Evolutionary conservation across 192 early-diverging fungal genomes (phyloP).

Genomic region (Coemansia sp.): DNA sequence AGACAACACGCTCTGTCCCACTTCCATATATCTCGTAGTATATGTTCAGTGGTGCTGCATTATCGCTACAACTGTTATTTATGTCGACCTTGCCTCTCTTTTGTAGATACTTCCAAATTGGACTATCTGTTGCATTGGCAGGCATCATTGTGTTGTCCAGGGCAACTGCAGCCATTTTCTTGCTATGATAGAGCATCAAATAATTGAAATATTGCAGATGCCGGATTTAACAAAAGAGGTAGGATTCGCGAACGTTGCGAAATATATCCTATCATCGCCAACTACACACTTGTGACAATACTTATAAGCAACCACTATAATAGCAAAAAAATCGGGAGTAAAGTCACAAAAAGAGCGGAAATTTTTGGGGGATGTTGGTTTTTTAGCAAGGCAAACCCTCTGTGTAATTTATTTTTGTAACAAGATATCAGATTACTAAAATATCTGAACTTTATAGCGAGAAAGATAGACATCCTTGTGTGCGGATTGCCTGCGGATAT

Average conservation of each 20-base stretch:
- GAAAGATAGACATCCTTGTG: too few relatives aligned
- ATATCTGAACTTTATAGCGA: too few relatives aligned
- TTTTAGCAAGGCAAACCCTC: too few relatives aligned
- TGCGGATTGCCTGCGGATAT: too few relatives aligned
- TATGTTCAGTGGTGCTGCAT: background rate
- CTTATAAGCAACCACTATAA: background rate
- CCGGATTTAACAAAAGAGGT: background rate
- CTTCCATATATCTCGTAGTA: constrained; percentile 51
- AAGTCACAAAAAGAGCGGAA: background rate
- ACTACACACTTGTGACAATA: too few relatives aligned
- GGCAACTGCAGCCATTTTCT: background rate
- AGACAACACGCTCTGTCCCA: constrained; percentile 24
- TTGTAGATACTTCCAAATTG: constrained; percentile 33
- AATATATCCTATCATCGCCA: too few relatives aligned
- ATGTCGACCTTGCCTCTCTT: constrained; percentile 42
- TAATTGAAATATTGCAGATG: background rate
- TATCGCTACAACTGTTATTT: background rate
- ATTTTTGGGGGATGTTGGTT: background rate
- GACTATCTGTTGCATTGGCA: constrained; percentile 39
- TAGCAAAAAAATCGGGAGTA: background rate
- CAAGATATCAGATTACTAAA: too few relatives aligned
- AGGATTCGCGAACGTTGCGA: background rate
- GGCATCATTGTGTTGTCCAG: constrained; percentile 34
- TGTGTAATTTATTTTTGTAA: background rate
- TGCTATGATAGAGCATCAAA: too few relatives aligned